A percentile compares a stretch with the other conserved stretches of the same genome.
phyloP scores from a whole-genome alignment of 352 stramenopile genomes.

The Discostella stelligera region DNA sequence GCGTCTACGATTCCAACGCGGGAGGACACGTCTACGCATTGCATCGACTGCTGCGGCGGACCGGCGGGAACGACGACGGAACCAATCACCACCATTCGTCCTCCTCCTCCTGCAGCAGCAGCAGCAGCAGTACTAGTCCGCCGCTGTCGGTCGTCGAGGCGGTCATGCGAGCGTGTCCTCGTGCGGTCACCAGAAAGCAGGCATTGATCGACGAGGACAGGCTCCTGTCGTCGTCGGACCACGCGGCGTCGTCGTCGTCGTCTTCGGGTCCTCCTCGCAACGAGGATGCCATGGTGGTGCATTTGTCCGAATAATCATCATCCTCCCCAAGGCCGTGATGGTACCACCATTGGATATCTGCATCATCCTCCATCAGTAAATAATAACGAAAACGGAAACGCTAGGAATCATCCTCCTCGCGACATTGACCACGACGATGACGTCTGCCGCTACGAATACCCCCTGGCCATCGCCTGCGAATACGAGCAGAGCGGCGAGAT shows the following conservation, averaged over 20 bases:
- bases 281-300: no score
- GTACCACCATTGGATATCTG: no score
- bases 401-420: no score
- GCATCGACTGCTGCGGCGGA: slow-evolving; percentile 24
- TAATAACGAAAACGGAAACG: no score
- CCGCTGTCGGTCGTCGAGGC: slow-evolving; percentile 33
- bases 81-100: background rate
- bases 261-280: background rate
- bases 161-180: slow-evolving; percentile 33
- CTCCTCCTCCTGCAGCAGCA: background rate
- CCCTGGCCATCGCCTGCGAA: slow-evolving; percentile 38
- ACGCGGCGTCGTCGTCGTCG: background rate
- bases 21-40: slow-evolving; percentile 43
- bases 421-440: slow-evolving; percentile 1
- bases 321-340: no score
- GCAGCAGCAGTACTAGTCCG: no score
- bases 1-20: slow-evolving; percentile 36
- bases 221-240: background rate
- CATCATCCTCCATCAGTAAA: no score
- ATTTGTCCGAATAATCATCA: no score
- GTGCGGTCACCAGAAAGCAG: slow-evolving; percentile 39
- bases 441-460: slow-evolving; percentile 43
- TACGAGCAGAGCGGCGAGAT: slow-evolving; percentile 23
- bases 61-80: background rate
- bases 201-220: slow-evolving; percentile 31